These are phyloP conservation scores for Jatropha curcas DNA, from an alignment of 345 rosid species.

Conservation along the genomic window DNA sequence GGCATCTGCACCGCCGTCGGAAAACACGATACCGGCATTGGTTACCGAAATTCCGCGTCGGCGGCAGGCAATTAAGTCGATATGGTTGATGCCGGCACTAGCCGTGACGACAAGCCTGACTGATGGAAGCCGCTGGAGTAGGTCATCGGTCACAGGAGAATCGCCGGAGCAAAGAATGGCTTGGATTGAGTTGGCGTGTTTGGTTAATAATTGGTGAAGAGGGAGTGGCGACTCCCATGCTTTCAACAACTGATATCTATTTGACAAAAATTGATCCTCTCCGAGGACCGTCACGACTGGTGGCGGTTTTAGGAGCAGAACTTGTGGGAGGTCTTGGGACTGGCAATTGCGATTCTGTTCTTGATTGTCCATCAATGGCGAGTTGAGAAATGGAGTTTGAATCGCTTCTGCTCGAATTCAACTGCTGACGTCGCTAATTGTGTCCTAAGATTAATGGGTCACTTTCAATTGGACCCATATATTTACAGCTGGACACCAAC, in stretches of 20 bases:
- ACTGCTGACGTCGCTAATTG: no score
- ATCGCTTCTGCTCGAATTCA: no score
- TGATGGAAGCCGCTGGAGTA: slow-evolving; percentile 41
- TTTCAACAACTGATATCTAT: slow-evolving; percentile 16
- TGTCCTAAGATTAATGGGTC: no score
- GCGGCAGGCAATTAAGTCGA: slow-evolving; percentile 55
- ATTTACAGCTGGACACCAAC: no score
- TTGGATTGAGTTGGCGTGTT: not conserved
- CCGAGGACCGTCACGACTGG: slow-evolving; percentile 6
- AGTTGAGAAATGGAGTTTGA: no score
- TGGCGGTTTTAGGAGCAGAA: slow-evolving; percentile 14
- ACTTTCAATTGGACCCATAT: no score
- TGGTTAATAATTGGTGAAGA: slow-evolving; percentile 10
- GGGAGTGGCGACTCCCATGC: slow-evolving; percentile 23
- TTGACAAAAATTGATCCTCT: slow-evolving; percentile 7
- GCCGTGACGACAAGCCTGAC: slow-evolving; percentile 41
- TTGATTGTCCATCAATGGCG: not conserved
- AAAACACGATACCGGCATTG: slow-evolving; percentile 41
- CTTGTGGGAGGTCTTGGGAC: not conserved
- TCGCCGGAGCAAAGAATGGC: slow-evolving; percentile 5
- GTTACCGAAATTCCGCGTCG: slow-evolving; percentile 49
- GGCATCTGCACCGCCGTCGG: slow-evolving; percentile 55
- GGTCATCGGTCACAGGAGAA: not conserved
- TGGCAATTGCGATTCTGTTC: not conserved
- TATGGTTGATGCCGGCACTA: slow-evolving; percentile 54